Conservation (phyloP, 768 basidiomycete genomes). For the Gloeophyllum trabeum region DNA sequence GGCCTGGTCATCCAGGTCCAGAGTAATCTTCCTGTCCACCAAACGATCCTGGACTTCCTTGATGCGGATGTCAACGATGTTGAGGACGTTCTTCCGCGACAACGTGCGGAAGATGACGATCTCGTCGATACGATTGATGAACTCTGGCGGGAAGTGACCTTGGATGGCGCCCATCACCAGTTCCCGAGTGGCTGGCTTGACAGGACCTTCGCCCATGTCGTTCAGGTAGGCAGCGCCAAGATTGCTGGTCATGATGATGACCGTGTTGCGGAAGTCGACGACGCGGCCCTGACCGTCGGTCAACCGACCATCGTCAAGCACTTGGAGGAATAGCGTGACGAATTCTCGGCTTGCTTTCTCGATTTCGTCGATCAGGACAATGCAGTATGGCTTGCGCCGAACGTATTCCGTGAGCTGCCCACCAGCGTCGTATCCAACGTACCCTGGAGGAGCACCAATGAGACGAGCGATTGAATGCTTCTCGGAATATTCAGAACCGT, state of each 20-base stretch:
- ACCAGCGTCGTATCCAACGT: conserved; percentile 84
- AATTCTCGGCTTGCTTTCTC: conserved; percentile 83
- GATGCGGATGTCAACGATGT: conserved; percentile 84
- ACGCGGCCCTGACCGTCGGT: conserved; percentile 91
- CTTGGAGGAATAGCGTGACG: conserved; percentile 66
- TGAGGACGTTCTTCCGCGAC: conserved; percentile 63
- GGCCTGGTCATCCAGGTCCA: conserved; percentile 67
- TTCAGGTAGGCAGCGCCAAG: conserved; percentile 70
- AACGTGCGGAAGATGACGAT: conserved; percentile 71
- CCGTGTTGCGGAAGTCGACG: conserved; percentile 81
- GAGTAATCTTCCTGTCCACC: conserved; percentile 63
- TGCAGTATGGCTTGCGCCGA: conserved; percentile 81
- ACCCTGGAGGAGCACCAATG: conserved; percentile 73
- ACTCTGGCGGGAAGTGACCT: conserved; percentile 85
- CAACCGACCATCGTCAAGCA: conserved; percentile 85
- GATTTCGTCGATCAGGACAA: conserved; percentile 79
- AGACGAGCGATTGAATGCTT: conserved; percentile 65
- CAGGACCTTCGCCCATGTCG: conserved; percentile 62
- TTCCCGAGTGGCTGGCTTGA: conserved; percentile 44
- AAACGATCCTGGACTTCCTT: conserved; percentile 80
- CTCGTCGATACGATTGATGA: conserved; percentile 84
- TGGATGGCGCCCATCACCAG: conserved; percentile 76
- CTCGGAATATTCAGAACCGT: conserved; percentile 89
- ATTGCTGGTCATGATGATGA: conserved; percentile 94
- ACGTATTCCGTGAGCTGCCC: conserved; percentile 93